These are phyloP conservation scores for Nothomitra cinnamomea DNA, from an alignment of 2,329 filamentous ascomycete species.

Conservation along the genomic window DNA sequence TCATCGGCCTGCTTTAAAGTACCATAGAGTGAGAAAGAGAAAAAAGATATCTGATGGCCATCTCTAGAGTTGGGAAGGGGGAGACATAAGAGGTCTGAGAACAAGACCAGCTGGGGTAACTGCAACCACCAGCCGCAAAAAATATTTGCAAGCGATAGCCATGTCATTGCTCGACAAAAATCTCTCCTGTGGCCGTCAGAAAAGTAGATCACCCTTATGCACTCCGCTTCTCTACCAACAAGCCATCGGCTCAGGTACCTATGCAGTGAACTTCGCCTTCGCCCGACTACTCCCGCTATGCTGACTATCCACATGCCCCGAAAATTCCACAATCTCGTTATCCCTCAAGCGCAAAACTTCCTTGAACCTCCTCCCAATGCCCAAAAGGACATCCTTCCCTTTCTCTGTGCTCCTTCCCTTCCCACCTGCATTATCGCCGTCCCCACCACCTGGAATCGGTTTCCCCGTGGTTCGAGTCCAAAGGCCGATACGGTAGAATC, in stretches of 20 bases:
- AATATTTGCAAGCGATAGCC: no score
- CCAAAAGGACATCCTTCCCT: conserved; percentile 66
- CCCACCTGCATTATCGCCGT: conserved; percentile 53
- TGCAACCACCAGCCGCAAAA: no score
- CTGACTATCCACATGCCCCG: conserved; percentile 86
- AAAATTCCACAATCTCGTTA: conserved; percentile 77
- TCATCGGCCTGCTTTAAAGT: no score
- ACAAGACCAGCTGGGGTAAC: no score
- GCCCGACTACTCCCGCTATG: conserved; percentile 86
- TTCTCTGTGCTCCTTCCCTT: conserved; percentile 67
- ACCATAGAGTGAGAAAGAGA: no score
- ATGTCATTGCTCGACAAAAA: no score
- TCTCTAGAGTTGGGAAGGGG: no score
- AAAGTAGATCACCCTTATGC: no score
- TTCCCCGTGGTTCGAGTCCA: conserved; percentile 95
- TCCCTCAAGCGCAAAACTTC: conserved; percentile 66
- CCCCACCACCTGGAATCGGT: conserved; percentile 57
- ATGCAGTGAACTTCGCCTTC: conserved; percentile 84
- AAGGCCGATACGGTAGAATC: conserved; percentile 91
- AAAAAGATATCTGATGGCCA: no score
- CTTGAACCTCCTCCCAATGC: conserved; percentile 86
- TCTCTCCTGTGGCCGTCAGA: no score
- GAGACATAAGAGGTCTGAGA: no score
- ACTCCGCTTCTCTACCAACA: neutral
- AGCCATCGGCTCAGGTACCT: conserved; percentile 16